Base-by-base conservation (phyloP, 805 yeast species). In the Kluyveromyces lactis region DNA sequence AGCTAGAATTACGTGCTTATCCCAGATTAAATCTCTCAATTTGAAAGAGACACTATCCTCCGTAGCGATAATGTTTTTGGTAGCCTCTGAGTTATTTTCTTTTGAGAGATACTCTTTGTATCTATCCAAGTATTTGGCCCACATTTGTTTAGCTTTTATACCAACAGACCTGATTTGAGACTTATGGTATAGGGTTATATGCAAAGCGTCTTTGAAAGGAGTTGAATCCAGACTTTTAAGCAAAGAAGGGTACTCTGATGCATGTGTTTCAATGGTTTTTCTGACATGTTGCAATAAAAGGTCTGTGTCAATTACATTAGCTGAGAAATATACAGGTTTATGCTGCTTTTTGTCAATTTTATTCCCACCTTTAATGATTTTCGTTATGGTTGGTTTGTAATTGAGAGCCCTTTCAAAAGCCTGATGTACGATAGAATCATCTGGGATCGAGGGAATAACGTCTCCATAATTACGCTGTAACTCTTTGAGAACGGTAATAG, bases 171-270 rank as follows among this genome's bases (percentile, higher is more conserved):
- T 63, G 3, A 56, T 51, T 31, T 58, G 63, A 18, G 44, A 40
- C 0, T 56, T 45, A 52, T 83, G 94, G 4, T 74, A 66, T 32
- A 83, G 52, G 0, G 95, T 86, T 2, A 84, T 72, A 52, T 85
- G 95, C 47, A 83, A 79, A 21, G 67, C 67, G 0, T 24, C 19
- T 21, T 34, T 34, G 30, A 24, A n/a, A 34, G 30, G 30, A 7
- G 11, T 27, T 11, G 7, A 5, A 5, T 12, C 16, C 16, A n/a
- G 30, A 6, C n/a, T 27, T n/a, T 27, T n/a, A 7, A 7, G 7
- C n/a, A 27, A 11, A 7, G 30, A 7, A 11, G 30, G 11, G 11
- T n/a, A 5, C n/a, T 27, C 30, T 27, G 13, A 21, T 21, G 9
- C 24, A 21, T 21, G 24, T 6, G 24, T n/a, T 27, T 27, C 11